Conservation (phyloP, 371 early-diverging fungal species). For the Coemansia sp. region DNA sequence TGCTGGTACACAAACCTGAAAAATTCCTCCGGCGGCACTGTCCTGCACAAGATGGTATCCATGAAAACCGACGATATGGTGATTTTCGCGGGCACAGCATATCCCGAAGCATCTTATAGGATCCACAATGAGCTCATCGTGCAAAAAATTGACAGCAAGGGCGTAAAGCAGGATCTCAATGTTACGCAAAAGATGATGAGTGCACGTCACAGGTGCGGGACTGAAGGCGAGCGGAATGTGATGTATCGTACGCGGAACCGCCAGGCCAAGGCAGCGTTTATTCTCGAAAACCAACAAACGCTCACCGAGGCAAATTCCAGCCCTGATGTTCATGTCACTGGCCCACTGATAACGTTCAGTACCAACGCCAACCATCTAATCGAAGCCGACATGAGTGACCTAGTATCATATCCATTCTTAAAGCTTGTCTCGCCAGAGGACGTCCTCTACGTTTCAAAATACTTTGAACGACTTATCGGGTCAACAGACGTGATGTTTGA, state of each 20-base stretch:
- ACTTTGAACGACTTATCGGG: slow-evolving; percentile 22
- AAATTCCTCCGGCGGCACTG: slow-evolving; percentile 12
- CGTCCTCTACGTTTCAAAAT: slow-evolving; percentile 15
- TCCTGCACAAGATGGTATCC: slow-evolving; percentile 29
- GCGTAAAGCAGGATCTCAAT: slow-evolving; percentile 26
- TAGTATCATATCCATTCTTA: slow-evolving; percentile 29
- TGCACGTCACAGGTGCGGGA: neutral
- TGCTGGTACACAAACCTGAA: slow-evolving; percentile 35
- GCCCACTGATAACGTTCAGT: slow-evolving; percentile 35
- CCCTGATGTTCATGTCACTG: neutral
- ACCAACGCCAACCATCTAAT: slow-evolving; percentile 26
- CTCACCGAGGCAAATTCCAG: neutral
- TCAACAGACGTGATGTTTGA: slow-evolving; percentile 32
- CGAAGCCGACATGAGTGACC: slow-evolving; percentile 32
- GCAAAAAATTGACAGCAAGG: slow-evolving; percentile 20
- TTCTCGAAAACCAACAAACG: slow-evolving; percentile 25
- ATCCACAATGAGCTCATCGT: slow-evolving; percentile 28
- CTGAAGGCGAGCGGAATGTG: slow-evolving; percentile 4
- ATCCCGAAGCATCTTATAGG: slow-evolving; percentile 15
- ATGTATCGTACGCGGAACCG: slow-evolving; percentile 18
- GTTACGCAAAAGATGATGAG: slow-evolving; percentile 12
- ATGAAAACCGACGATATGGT: slow-evolving; percentile 39
- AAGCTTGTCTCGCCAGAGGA: slow-evolving; percentile 43
- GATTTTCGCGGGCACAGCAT: slow-evolving; percentile 19
- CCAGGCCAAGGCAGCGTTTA: slow-evolving; percentile 36